Base-by-base conservation (phyloP, 73 alveolate genomes). In the Tetrahymena elliotti region DNA sequence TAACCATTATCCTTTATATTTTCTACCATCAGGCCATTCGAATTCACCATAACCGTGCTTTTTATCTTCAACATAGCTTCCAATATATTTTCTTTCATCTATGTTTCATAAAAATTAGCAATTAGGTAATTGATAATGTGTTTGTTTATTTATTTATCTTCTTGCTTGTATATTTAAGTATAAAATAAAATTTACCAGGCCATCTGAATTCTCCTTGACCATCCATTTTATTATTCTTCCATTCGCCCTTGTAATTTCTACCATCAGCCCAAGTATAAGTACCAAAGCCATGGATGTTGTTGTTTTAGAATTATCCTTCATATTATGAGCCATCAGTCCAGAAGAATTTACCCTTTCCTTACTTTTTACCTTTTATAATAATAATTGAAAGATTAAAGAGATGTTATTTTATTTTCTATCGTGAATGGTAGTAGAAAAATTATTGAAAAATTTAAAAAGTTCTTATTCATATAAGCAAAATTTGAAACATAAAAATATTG, bases 301-400 rank as follows among this genome's bases (percentile, higher is more conserved):
- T 94, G 52, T 94, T 93, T 39, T 38, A 83, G 95, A 94, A 94
- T 33, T 88, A 84, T 12, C 96, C 96, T 15, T 94, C 96, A 39
- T 94, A 94, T 40, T 27, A 31, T 6, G 96, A 94, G 36, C 96
- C 96, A 35, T 94, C 95, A 39, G 96, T 94, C 96, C 96, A 94
- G 36, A 6, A 35, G 83, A 84, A 53, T 18, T 84, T 31, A 27
- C 96, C 96, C 40, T 94, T 88, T 18, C 96, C 96, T 53, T 94
- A 94, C 41, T 94, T 94, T 27, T 94, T 84, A 40, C 39, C 96
- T 97, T 68, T 7, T 68, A 18, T 22, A 27, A 5, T 27, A 40
- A 40, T 68, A 2, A 68, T 27, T 68, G 27, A 47, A 47, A 18
- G 20, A 13, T 47, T 47, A 27, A 47, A 18, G 82, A 47, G 82